Conservation (phyloP, 257 asterid species). For the Gynochthodes officinalis region DNA sequence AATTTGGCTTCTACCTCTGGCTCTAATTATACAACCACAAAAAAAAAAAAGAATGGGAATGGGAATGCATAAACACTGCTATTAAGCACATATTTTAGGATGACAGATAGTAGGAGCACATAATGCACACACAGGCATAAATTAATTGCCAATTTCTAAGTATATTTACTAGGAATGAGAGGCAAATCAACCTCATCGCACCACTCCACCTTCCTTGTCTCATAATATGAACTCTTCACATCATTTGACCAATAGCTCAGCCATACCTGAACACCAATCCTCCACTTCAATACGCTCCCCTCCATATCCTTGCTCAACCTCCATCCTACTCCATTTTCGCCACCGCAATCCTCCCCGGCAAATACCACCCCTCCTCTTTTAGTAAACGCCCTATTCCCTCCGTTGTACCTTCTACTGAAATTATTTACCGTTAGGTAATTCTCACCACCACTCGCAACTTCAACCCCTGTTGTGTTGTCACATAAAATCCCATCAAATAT, state of each 20-base stretch:
- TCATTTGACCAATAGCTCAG: conserved; percentile 71
- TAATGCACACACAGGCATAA: too few relatives aligned
- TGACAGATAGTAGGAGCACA: too few relatives aligned
- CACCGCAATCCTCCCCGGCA: conserved; percentile 62
- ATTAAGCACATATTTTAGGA: too few relatives aligned
- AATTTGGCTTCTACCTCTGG: too few relatives aligned
- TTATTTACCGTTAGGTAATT: conserved; percentile 12
- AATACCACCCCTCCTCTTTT: conserved; percentile 72
- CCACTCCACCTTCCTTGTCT: conserved; percentile 77
- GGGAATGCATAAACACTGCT: too few relatives aligned
- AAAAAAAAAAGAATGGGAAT: too few relatives aligned
- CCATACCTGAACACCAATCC: conserved; percentile 82
- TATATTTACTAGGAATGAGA: conserved; percentile 37
- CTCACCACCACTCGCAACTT: conserved; percentile 40
- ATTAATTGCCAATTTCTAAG: too few relatives aligned
- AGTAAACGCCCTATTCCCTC: conserved; percentile 54
- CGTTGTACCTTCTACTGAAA: conserved; percentile 42
- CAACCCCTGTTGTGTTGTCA: conserved; percentile 56
- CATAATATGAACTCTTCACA: conserved; percentile 37
- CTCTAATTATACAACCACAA: too few relatives aligned
- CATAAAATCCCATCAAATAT: conserved; percentile 54
- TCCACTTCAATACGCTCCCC: conserved; percentile 89
- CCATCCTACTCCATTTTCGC: conserved; percentile 55
- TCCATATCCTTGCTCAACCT: conserved; percentile 78
- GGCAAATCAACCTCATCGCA: conserved; percentile 92